Percentiles rank a stretch among this genome's conserved stretches.
Conservation (phyloP, 2,329 filamentous ascomycete genomes). For the Penicillium sclerotigenum region DNA sequence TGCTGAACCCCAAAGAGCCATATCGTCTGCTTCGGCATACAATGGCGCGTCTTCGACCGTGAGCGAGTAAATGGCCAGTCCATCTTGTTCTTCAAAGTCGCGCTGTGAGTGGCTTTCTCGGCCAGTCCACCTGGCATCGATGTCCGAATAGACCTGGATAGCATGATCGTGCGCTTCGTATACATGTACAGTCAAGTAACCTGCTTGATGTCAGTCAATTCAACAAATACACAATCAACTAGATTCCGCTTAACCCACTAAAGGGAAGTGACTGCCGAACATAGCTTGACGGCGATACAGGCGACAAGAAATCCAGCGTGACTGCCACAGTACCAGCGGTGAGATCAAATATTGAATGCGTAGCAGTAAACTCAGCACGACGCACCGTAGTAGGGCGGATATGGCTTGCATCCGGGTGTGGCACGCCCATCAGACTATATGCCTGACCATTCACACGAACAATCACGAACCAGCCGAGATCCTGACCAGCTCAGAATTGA, state of each 20-base stretch:
- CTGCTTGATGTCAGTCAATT: constrained; percentile 16
- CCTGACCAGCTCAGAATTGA: constrained; percentile 46
- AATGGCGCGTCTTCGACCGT: constrained; percentile 29
- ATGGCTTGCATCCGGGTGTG: constrained; percentile 19
- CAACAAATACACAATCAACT: not conserved
- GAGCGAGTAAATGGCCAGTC: constrained; percentile 34
- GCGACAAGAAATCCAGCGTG: constrained; percentile 46
- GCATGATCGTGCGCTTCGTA: constrained; percentile 21
- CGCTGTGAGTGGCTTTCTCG: constrained; percentile 24
- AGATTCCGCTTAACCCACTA: constrained; percentile 22
- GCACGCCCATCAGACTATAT: constrained; percentile 44
- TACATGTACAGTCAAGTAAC: constrained; percentile 43
- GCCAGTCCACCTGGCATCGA: constrained; percentile 47
- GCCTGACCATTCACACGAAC: constrained; percentile 41
- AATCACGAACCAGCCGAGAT: constrained; percentile 43
- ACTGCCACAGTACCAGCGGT: constrained; percentile 36
- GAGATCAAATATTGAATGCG: constrained; percentile 42
- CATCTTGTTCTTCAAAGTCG: constrained; percentile 24
- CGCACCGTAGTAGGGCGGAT: constrained; percentile 35
- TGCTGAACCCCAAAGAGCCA: constrained; percentile 44
- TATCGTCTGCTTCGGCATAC: constrained; percentile 39
- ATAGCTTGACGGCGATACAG: constrained; percentile 43
- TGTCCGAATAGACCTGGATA: constrained; percentile 45
- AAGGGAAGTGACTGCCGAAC: constrained; percentile 46
- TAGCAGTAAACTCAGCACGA: constrained; percentile 42